Base-by-base conservation (phyloP, 2,329 filamentous ascomycete genomes). In the Epichloe elymi region DNA sequence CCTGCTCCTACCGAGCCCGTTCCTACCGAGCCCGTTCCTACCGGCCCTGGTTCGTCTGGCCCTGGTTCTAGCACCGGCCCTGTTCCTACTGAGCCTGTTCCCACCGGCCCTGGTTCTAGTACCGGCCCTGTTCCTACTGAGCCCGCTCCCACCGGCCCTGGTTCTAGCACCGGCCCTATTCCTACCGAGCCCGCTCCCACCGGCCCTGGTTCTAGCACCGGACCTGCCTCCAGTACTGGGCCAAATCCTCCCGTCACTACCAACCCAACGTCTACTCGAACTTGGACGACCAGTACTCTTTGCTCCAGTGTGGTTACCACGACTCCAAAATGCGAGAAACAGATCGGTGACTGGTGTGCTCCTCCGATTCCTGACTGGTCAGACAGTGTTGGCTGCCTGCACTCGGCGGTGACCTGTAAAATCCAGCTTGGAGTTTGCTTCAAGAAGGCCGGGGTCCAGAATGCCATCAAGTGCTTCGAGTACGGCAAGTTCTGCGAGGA, bases 311-410 rank as follows among this genome's bases (percentile, higher is more conserved):
- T 35, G 7, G 45, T n/a, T 6, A 46, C 45, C 14, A 19, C 45
- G 12, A 38, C 45, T 20, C 33, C 45, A 6, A 20, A 38, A 15
- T 46, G 45, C 33, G 45, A 46, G 33, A 36, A 46, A 30, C 7
- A 38, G 45, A 37, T 46, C 37, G 45, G 45, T 14, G 17, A 38
- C 14, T 46, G 45, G 45, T 46, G 45, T 19, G 45, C 45, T 5
- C 45, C 45, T 35, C 30, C 45, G 15, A 19, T 46, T 4, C 45
- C 45, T 4, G 45, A 37, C n/a, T 46, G 45, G 45, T 19, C 14
- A 6, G 33, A 46, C 19, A 46, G 38, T 35, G 2, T 46, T 20
- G 45, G 45, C 17, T 46, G 45, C 45, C 33, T 46, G 26, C 17
- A 36, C 14, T 37, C 45, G 30, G 45, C 45, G 10, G 45, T 35